Percentiles rank a stretch among this genome's conserved stretches.
Evolutionary conservation across 2,329 filamentous ascomycete genomes (phyloP).

Genomic region (Coleophoma eucalyptorum): DNA sequence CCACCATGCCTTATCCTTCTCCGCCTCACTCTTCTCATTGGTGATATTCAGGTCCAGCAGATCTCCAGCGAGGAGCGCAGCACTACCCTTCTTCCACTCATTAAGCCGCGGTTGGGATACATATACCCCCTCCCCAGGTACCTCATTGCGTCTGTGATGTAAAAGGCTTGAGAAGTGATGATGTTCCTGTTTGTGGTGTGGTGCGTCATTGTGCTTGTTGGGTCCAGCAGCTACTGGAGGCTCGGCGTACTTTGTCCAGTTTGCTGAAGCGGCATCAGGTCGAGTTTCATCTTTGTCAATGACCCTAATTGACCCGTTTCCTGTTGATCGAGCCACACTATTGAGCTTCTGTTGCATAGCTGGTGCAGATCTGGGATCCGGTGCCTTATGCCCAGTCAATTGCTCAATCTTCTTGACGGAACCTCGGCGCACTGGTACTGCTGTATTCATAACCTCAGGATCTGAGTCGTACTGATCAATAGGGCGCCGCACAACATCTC

Average conservation of each 20-base stretch:
- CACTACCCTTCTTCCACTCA: conserved; percentile 68
- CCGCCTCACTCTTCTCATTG: conserved; percentile 25
- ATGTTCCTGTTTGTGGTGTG: conserved; percentile 11
- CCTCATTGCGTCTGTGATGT: conserved; percentile 22
- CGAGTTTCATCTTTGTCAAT: conserved; percentile 11
- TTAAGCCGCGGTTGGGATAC: conserved; percentile 57
- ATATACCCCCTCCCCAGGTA: conserved; percentile 53
- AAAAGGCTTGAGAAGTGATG: conserved; percentile 25
- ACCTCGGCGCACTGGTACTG: conserved; percentile 19
- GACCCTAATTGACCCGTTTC: background rate
- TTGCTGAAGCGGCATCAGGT: conserved; percentile 15
- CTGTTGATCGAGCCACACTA: background rate
- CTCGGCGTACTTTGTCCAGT: conserved; percentile 16
- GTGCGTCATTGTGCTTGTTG: conserved; percentile 9
- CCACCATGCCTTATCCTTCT: conserved; percentile 71
- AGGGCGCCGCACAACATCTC: background rate
- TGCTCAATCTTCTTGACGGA: conserved; percentile 23
- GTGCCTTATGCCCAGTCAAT: conserved; percentile 18
- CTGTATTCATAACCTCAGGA: conserved; percentile 8
- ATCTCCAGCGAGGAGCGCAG: conserved; percentile 54
- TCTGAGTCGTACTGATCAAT: conserved; percentile 14
- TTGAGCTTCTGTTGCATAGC: background rate
- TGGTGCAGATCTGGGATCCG: background rate
- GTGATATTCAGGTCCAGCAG: conserved; percentile 56
- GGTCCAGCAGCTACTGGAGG: conserved; percentile 13